Evolutionary conservation across 1,139 yeast genomes (phyloP).

Genomic region (Blastobotrys serpentis): DNA sequence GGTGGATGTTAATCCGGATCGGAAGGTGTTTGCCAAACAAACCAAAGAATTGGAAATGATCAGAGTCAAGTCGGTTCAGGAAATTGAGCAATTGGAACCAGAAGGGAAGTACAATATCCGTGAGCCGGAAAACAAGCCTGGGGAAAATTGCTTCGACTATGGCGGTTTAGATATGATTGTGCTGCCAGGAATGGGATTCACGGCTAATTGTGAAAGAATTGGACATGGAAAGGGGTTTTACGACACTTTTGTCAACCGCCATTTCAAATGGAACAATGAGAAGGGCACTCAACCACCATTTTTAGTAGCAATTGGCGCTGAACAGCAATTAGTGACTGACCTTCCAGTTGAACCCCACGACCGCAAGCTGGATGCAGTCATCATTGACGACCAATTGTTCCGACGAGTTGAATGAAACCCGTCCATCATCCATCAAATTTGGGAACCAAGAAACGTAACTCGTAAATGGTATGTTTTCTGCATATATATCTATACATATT

Average conservation of each 20-base stretch:
- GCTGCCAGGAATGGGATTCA: conserved; percentile 85
- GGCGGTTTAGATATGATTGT: conserved; percentile 65
- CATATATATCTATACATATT: too few relatives aligned
- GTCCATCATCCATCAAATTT: too few relatives aligned
- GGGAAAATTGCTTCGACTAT: conserved; percentile 29
- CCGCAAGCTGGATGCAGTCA: conserved; percentile 57
- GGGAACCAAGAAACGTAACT: too few relatives aligned
- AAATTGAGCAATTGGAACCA: conserved; percentile 53
- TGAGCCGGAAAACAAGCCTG: conserved; percentile 52
- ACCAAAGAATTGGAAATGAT: conserved; percentile 59
- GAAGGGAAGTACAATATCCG: conserved; percentile 64
- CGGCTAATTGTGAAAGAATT: conserved; percentile 53
- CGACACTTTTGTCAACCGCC: conserved; percentile 68
- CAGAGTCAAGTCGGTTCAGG: conserved; percentile 44
- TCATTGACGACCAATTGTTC: conserved; percentile 39
- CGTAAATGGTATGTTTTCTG: too few relatives aligned
- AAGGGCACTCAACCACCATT: conserved; percentile 24
- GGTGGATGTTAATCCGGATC: conserved; percentile 21
- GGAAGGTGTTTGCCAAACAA: conserved; percentile 35
- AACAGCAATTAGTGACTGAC: conserved; percentile 59
- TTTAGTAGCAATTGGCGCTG: conserved; percentile 66
- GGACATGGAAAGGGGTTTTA: conserved; percentile 96
- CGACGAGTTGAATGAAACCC: too few relatives aligned
- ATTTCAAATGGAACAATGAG: conserved; percentile 38
- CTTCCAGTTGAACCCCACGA: conserved; percentile 76